Conservation (phyloP, 164 flowering plant genomes). For the Chimonanthus salicifolius region DNA sequence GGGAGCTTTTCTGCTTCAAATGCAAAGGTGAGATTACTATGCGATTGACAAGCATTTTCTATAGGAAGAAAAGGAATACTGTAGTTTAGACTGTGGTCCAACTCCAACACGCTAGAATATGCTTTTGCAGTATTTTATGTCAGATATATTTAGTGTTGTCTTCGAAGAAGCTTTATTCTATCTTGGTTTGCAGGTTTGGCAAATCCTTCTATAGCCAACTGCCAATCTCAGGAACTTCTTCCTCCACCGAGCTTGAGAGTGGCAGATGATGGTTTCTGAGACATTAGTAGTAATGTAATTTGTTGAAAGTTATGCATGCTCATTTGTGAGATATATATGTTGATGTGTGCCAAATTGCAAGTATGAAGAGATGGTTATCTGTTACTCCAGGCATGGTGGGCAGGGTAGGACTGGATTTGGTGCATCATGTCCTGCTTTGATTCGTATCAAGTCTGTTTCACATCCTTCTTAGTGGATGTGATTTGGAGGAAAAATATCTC, state of each 20-base stretch:
- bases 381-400: neutral
- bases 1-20: constrained; percentile 1
- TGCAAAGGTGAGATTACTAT: constrained; percentile 4
- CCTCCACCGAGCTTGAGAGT: too few species aligned
- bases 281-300: too few species aligned
- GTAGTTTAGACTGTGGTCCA: neutral
- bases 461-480: too few species aligned
- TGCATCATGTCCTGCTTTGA: neutral
- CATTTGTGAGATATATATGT: too few species aligned
- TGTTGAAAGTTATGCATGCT: neutral
- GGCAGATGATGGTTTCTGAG: too few species aligned
- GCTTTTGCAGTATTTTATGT: neutral
- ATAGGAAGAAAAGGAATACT: neutral
- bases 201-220: neutral
- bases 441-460: too few species aligned
- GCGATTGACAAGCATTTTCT: neutral
- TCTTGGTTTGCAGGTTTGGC: too few species aligned
- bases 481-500: too few species aligned
- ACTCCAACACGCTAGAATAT: too few species aligned
- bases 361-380: neutral
- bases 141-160: neutral
- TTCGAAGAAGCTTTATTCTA: too few species aligned
- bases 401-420: neutral
- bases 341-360: neutral
- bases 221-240: neutral